Conservation (phyloP, 257 asterid species). For the Eucommia ulmoides region DNA sequence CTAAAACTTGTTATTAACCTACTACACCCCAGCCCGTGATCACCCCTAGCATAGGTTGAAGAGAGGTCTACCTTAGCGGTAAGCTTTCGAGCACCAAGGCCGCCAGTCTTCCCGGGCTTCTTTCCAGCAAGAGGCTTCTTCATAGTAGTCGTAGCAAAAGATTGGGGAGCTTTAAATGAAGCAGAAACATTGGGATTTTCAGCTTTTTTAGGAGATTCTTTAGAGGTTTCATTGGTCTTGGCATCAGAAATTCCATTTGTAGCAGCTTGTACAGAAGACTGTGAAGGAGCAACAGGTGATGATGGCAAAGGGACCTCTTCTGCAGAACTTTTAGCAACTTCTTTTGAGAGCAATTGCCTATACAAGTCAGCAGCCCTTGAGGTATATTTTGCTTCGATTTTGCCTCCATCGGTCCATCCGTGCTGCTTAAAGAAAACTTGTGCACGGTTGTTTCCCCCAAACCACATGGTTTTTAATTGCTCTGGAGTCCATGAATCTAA, state of each 20-base stretch:
- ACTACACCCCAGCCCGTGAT: too few species aligned
- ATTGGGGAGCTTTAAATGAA: constrained; percentile 64
- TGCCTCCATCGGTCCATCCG: constrained; percentile 47
- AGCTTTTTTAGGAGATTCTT: constrained; percentile 33
- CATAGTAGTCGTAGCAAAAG: constrained; percentile 28
- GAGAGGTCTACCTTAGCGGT: constrained; percentile 79
- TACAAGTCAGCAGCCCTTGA: constrained; percentile 98
- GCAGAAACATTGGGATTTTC: constrained; percentile 43
- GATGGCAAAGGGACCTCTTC: constrained; percentile 66
- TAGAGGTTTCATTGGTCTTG: constrained; percentile 33
- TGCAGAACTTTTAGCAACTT: constrained; percentile 78
- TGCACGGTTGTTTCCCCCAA: constrained; percentile 34
- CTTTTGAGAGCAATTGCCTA: constrained; percentile 73
- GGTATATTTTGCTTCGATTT: constrained; percentile 82
- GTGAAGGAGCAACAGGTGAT: constrained; percentile 67
- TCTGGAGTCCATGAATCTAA: neutral
- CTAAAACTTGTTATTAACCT: too few species aligned
- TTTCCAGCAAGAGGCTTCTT: constrained; percentile 76
- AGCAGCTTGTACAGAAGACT: constrained; percentile 37
- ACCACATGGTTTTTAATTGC: neutral
- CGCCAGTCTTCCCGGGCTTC: constrained; percentile 82
- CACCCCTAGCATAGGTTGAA: too few species aligned
- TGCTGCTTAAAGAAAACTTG: neutral
- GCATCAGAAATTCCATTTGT: constrained; percentile 55
- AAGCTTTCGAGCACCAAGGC: constrained; percentile 91